phyloP scores from a whole-genome alignment of 208 protist species.

The Leishmania braziliensis region DNA sequence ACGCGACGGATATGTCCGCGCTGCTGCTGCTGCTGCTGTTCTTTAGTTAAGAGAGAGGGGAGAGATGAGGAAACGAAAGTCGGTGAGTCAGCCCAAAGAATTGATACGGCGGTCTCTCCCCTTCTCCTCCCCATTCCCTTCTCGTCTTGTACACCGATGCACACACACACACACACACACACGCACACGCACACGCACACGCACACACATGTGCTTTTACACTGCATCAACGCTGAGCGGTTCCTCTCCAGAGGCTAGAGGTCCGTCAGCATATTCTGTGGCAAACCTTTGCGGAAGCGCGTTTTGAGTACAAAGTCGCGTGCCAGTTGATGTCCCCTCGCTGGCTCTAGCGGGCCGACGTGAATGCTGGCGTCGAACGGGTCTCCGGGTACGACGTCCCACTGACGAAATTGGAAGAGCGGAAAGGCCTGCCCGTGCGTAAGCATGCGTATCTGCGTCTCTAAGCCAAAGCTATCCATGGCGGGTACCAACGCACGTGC shows the following conservation, averaged over 20 bases:
- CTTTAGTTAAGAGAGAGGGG: neutral
- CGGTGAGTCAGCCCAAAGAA: neutral
- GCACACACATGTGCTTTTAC: neutral
- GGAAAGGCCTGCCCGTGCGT: slow-evolving; percentile 97
- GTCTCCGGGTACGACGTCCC: slow-evolving; percentile 98
- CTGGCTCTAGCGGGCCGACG: slow-evolving; percentile 96
- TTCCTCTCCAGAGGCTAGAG: slow-evolving; percentile 25
- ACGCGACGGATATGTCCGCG: neutral
- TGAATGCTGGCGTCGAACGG: slow-evolving; percentile 97
- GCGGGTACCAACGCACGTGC: slow-evolving; percentile 95
- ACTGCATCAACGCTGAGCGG: neutral
- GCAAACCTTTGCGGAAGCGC: slow-evolving; percentile 95
- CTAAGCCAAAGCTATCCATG: slow-evolving; percentile 99
- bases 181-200: neutral
- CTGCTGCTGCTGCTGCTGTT: neutral
- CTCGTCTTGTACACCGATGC: neutral
- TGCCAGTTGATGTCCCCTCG: slow-evolving; percentile 93
- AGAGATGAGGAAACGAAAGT: neutral
- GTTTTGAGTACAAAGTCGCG: slow-evolving; percentile 99
- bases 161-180: no score
- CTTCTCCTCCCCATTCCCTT: neutral
- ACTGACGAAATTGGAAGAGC: slow-evolving; percentile 96
- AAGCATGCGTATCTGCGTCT: slow-evolving; percentile 97
- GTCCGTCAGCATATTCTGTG: slow-evolving; percentile 59
- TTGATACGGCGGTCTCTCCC: neutral